Percentiles rank a stretch among this genome's conserved stretches.
phyloP scores from a whole-genome alignment of 2,329 filamentous ascomycete genomes.

The Knufia fluminis region DNA sequence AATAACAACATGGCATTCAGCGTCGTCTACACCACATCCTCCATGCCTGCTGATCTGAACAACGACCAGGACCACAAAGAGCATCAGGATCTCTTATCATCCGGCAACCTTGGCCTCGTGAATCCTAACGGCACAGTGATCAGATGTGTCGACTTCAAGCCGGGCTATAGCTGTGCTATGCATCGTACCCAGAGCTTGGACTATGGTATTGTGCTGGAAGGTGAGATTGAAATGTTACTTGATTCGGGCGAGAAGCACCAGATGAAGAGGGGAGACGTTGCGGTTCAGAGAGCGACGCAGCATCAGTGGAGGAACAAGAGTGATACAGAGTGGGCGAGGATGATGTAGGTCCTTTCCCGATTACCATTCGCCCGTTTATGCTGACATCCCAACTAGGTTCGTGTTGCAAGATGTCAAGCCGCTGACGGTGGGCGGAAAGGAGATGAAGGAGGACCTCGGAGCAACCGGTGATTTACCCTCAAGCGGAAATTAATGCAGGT shows the following conservation, averaged over 20 bases:
- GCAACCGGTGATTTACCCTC: constrained; percentile 17
- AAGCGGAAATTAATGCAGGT: constrained; percentile 13
- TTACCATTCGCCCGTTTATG: no score
- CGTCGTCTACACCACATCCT: constrained; percentile 33
- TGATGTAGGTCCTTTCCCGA: constrained; percentile 24
- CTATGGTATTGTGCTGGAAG: constrained; percentile 48
- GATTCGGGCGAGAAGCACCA: constrained; percentile 42
- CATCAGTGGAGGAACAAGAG: constrained; percentile 33
- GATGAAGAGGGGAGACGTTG: constrained; percentile 45
- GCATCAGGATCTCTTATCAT: constrained; percentile 25
- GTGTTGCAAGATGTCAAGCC: constrained; percentile 20
- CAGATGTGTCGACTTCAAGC: constrained; percentile 35
- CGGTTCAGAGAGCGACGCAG: constrained; percentile 43
- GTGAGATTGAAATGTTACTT: constrained; percentile 43
- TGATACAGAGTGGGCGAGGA: constrained; percentile 21
- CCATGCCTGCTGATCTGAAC: constrained; percentile 30
- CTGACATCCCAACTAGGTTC: constrained; percentile 4
- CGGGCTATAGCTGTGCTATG: constrained; percentile 36
- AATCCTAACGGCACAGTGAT: constrained; percentile 23
- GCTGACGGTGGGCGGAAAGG: constrained; percentile 18
- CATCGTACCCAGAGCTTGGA: constrained; percentile 48
- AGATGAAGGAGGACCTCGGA: constrained; percentile 20
- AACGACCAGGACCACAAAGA: constrained; percentile 28
- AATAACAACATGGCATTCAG: constrained; percentile 30
- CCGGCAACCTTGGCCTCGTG: constrained; percentile 29